Conservation (phyloP, 306 rosid species). For the Cajanus cajan region DNA sequence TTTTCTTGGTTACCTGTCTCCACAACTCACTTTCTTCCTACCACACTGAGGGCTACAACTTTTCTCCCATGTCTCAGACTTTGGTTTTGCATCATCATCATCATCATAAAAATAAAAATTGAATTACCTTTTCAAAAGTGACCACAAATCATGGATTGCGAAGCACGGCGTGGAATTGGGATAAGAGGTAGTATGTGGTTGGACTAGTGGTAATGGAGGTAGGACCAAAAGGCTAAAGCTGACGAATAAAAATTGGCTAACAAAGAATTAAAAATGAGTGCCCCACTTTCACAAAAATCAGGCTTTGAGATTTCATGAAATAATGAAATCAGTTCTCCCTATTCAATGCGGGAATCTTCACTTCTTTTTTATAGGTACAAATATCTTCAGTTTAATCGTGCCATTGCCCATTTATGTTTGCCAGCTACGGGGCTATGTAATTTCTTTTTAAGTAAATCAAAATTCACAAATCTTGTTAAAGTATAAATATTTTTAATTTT, state of each 20-base stretch:
- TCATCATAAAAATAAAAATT: constrained; percentile 22
- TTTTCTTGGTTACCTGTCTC: constrained; percentile 28
- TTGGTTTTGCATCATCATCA: neutral
- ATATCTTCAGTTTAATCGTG: neutral
- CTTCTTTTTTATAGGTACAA: neutral
- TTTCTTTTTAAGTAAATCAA: too few species aligned
- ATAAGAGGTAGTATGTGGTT: constrained; percentile 6
- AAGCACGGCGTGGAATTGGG: constrained; percentile 15
- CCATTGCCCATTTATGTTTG: constrained; percentile 12
- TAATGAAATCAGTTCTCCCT: neutral
- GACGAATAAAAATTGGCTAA: neutral
- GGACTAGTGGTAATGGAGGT: constrained; percentile 1
- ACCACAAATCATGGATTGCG: constrained; percentile 10
- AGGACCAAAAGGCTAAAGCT: neutral
- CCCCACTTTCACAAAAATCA: constrained; percentile 13
- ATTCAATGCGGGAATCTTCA: constrained; percentile 20
- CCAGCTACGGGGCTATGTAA: neutral
- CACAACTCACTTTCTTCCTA: constrained; percentile 19
- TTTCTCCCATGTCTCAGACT: constrained; percentile 13
- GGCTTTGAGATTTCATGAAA: neutral
- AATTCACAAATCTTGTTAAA: too few species aligned
- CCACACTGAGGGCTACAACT: constrained; percentile 33
- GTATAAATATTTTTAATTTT: too few species aligned
- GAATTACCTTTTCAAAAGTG: constrained; percentile 35
- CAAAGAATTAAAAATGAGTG: neutral